These are phyloP conservation scores for Aspergillus sparsus DNA, from an alignment of 495 filamentous ascomycete species.

Conservation along the genomic window DNA sequence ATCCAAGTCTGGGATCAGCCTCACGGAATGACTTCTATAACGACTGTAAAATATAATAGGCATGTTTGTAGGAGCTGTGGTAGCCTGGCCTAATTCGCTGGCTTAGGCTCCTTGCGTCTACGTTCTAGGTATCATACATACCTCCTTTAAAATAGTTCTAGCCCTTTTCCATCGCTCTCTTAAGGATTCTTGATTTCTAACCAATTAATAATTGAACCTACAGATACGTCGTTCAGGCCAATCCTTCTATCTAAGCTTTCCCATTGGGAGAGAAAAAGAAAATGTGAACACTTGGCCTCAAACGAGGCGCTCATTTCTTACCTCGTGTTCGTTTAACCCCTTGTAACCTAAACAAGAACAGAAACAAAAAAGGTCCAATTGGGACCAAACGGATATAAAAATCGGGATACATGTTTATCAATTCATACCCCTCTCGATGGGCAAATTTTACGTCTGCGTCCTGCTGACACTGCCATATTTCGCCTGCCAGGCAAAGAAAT, in stretches of 20 bases:
- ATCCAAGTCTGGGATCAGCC: too few relatives aligned
- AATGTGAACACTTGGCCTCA: neutral
- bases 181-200: neutral
- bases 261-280: neutral
- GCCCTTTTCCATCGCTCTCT: too few relatives aligned
- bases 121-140: too few relatives aligned
- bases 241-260: neutral
- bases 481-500: conserved; percentile 98
- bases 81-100: too few relatives aligned
- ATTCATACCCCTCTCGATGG: neutral
- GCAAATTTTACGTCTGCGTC: conserved; percentile 14
- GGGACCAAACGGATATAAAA: neutral
- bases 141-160: too few relatives aligned
- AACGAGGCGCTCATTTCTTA: neutral
- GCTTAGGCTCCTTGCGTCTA: too few relatives aligned
- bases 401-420: neutral
- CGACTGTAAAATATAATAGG: too few relatives aligned
- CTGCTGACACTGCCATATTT: conserved; percentile 82
- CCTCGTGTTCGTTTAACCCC: neutral
- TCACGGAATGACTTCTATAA: too few relatives aligned
- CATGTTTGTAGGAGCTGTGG: too few relatives aligned
- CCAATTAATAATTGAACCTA: neutral
- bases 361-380: neutral
- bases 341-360: neutral
- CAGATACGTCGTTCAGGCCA: neutral